These are phyloP conservation scores for Leccinum sublutescens DNA, from an alignment of 768 basidiomycete species.

Conservation along the genomic window DNA sequence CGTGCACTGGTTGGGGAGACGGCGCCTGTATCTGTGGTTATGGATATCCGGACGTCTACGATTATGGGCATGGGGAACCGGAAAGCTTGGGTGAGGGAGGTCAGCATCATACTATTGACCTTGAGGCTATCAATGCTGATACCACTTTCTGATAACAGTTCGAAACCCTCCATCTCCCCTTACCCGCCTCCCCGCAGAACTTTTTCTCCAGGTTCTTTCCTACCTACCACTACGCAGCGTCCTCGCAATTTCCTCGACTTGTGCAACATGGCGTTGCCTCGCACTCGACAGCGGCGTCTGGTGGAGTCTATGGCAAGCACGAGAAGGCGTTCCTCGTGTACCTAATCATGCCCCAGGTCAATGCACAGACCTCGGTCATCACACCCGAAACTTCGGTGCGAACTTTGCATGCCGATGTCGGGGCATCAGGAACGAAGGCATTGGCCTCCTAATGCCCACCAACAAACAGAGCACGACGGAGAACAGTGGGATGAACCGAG, in stretches of 20 bases:
- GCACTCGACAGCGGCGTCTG: slow-evolving; percentile 77
- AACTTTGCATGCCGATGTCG: slow-evolving; percentile 25
- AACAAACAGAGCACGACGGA: slow-evolving; percentile 26
- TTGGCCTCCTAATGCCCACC: slow-evolving; percentile 28
- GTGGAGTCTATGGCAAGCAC: slow-evolving; percentile 60
- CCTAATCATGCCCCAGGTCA: slow-evolving; percentile 15
- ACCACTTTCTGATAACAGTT: slow-evolving; percentile 2
- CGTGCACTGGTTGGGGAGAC: slow-evolving; percentile 30
- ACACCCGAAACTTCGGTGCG: slow-evolving; percentile 19
- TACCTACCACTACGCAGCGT: slow-evolving; percentile 54
- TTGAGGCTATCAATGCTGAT: slow-evolving; percentile 6
- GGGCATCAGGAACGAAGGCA: slow-evolving; percentile 30
- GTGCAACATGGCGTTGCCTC: slow-evolving; percentile 60
- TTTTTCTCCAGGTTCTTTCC: slow-evolving; percentile 69
- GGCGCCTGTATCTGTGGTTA: slow-evolving; percentile 30
- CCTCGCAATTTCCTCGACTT: slow-evolving; percentile 53
- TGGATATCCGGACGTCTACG: slow-evolving; percentile 25
- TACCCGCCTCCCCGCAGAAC: slow-evolving; percentile 70
- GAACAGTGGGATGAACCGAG: slow-evolving; percentile 32
- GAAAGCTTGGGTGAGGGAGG: slow-evolving; percentile 21
- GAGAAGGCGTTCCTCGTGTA: slow-evolving; percentile 32
- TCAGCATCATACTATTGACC: slow-evolving; percentile 9
- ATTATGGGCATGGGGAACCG: slow-evolving; percentile 18
- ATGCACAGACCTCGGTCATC: slow-evolving; percentile 14
- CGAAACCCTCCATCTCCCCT: slow-evolving; percentile 42